Evolutionary conservation across 2,329 filamentous ascomycete species (phyloP), one percentile per base, ranked within the genome.

Genomic region (Dactylonectria macrodidyma): DNA sequence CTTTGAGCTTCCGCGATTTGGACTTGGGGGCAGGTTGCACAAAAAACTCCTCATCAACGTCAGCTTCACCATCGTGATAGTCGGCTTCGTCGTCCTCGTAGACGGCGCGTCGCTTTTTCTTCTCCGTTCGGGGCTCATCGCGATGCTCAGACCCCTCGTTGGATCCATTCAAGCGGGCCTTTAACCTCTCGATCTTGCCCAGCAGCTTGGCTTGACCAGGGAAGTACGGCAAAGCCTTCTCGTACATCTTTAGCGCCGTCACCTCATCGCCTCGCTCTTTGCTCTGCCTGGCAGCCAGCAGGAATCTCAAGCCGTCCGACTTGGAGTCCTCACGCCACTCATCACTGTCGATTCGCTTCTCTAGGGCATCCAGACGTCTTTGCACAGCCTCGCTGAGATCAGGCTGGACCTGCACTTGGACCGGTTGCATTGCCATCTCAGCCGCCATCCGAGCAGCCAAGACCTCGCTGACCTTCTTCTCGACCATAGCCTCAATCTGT

Each of bases 231-330:
- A 94, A 82, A 0, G 95, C 95, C 71, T 93, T 85, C 78, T 95
- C 92, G 77, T 97, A 98, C 90, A 96, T 95, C 73, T 90, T 90
- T 67, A 98, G 82, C 0, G 95, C 94, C 38, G 89, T 93, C 3
- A 84, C 85, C 59, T 97, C 91, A 73, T 98, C 93, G 2, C 94
- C 94, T 4, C 90, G 88, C 59, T 94, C 93, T 77, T 95, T 95
- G 77, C 97, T 93, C 78, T 98, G 95, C 72, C 96, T 93, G 1
- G 94, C 95, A 87, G 96, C 94, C n/a, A 98, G 86, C 38, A 98
- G 83, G 75, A 93, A 94, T 11, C 94, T 93, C 33, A 98, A 81
- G 0, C 95, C 96, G 70, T 97, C 94, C 0, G 93, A 91, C 60
- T 93, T 90, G 30, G 87, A 85, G 74, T 97, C 94, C 44, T 95